Conservation (phyloP, 495 filamentous ascomycete genomes). For the Podospora sp. region DNA sequence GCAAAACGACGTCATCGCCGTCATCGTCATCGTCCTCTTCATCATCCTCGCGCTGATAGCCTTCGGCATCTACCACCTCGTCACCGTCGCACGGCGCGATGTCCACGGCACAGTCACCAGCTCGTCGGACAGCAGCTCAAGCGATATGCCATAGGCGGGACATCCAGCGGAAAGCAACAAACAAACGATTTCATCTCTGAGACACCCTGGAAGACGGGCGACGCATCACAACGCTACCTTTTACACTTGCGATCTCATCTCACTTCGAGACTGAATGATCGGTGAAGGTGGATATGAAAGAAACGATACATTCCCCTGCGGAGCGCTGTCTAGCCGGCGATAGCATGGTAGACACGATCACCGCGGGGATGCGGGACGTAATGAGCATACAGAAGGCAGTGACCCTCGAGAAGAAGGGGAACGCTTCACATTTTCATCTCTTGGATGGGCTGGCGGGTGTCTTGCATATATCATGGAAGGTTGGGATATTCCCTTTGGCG, state of each 20-base stretch:
- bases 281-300: not conserved
- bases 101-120: constrained; percentile 36
- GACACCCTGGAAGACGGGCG: not conserved
- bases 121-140: constrained; percentile 36
- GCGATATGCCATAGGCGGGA: constrained; percentile 10
- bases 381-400: not conserved
- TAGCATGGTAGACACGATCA: not conserved
- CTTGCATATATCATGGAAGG: not conserved
- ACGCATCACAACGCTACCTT: too few relatives aligned
- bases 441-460: not conserved
- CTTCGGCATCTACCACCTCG: constrained; percentile 65
- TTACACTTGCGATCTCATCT: too few relatives aligned
- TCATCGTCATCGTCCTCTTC: constrained; percentile 82
- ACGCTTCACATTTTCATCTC: not conserved
- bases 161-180: not conserved
- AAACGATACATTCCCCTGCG: not conserved
- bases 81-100: constrained; percentile 50
- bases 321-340: not conserved
- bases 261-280: too few relatives aligned
- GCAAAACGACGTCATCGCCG: constrained; percentile 76
- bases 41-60: constrained; percentile 69
- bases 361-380: not conserved
- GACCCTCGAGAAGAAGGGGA: not conserved
- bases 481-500: not conserved
- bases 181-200: not conserved